Conservation (phyloP, 345 rosid species). For the Gossypioides kirkii region DNA sequence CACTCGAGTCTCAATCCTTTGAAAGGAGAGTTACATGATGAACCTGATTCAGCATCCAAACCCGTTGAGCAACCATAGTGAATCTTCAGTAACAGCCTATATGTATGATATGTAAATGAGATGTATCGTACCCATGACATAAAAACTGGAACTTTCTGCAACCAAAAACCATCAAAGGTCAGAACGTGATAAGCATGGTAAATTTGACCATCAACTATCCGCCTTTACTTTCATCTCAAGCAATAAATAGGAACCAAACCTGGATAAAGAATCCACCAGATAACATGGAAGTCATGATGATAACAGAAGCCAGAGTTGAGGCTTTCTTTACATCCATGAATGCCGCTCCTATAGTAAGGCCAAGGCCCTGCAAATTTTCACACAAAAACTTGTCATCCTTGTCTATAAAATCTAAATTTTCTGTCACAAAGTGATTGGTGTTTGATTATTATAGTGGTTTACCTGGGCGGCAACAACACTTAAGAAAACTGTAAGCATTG, state of each 20-base stretch:
- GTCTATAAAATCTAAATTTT: background rate
- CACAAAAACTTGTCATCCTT: background rate
- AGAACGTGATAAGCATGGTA: background rate
- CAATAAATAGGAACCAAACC: conserved; percentile 14
- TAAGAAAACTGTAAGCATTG: conserved; percentile 26
- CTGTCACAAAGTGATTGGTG: background rate
- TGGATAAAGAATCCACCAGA: conserved; percentile 33
- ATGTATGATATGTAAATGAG: conserved; percentile 30
- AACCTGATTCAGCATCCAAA: conserved; percentile 4
- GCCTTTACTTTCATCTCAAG: background rate
- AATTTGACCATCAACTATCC: background rate
- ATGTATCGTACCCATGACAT: conserved; percentile 32
- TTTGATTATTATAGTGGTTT: background rate
- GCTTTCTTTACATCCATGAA: conserved; percentile 37
- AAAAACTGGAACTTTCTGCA: conserved; percentile 31
- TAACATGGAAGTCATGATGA: conserved; percentile 32
- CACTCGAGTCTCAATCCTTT: conserved; percentile 14
- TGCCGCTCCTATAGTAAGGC: conserved; percentile 29
- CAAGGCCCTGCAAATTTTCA: conserved; percentile 30
- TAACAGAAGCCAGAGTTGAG: conserved; percentile 26
- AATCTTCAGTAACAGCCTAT: conserved; percentile 24
- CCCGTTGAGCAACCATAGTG: conserved; percentile 17
- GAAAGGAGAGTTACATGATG: conserved; percentile 10
- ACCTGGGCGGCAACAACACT: conserved; percentile 28
- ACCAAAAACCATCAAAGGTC: background rate